Evolutionary conservation across 176 grass and related monocot genomes (phyloP), one percentile per base, ranked within the genome.

Genomic region (Bromus sterilis): DNA sequence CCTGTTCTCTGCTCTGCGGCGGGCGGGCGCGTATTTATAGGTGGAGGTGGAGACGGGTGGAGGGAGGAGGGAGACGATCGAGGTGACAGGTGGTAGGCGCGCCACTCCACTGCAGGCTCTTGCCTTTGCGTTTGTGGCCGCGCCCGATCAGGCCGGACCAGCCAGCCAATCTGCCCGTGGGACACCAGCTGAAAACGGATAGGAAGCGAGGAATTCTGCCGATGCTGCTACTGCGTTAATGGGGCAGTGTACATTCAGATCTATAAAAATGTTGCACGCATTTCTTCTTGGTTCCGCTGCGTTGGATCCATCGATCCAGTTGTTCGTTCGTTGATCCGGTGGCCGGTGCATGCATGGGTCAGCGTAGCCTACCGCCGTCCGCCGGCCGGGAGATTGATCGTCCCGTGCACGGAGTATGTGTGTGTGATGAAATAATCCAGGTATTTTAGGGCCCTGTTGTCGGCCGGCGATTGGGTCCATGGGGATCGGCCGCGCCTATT

Each of bases 121-220:
- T 79, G 46, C 59, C 82, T 85, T 89, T 89, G 77, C 63, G 78
- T 40, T 77, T 81, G 82, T 85, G 82, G 87, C 53, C 78, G 61
- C 25, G 63, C 46, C 40, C 83, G 41, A 13, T 53, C 31, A 24
- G 9, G 56, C 32, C 43, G 18, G 67, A 11, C 3, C 26, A 40
- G 18, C 32, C 42, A 32, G 18, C 28, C 59, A 30, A 6, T 14
- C 20, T 51, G 12, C 12, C 16, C 0, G 40, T 16, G 37, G 18
- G 28, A 31, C 41, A 32, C 66, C 26, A 33, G 30, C 15, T 9
- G 9, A 14, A 51, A 49, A 13, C 2, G 32, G 71, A 51, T 26
- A 10, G 30, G 18, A 7, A 30, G 24, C 56, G 4, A 10, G 24
- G 56, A 21, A 7, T 21, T 8, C n/a, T 57, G 11, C 55, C 13